Evolutionary conservation across 352 stramenopile species (phyloP).

Genomic region (Thalassiosira hispida): DNA sequence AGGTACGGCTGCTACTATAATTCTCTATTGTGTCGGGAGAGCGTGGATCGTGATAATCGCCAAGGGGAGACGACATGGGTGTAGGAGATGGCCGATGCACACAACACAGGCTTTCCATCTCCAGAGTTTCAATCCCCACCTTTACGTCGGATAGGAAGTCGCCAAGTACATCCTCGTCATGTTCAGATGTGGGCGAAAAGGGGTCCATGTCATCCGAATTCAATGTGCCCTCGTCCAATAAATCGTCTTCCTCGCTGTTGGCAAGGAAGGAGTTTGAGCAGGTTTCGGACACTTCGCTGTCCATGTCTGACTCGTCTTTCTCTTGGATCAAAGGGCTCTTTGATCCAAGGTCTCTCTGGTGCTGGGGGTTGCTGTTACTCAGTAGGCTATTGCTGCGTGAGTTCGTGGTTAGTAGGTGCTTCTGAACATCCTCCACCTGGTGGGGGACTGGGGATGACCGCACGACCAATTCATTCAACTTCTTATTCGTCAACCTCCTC

Average conservation of each 20-base stretch:
- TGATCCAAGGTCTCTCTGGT: too few species aligned
- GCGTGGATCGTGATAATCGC: too few species aligned
- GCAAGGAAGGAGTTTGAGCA: neutral
- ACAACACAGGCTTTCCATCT: conserved; percentile 35
- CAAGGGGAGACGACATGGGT: neutral
- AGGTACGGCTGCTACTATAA: conserved; percentile 2
- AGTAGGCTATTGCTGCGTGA: neutral
- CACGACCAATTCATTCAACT: conserved; percentile 42
- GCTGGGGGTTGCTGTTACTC: too few species aligned
- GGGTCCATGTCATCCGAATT: conserved; percentile 7
- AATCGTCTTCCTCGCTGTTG: neutral
- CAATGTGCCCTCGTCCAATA: neutral
- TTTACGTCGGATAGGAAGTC: conserved; percentile 45
- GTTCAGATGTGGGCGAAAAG: neutral
- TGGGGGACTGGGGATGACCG: conserved; percentile 4
- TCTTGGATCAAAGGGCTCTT: too few species aligned
- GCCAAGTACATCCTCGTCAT: conserved; percentile 13
- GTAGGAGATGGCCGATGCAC: neutral
- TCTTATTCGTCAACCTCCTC: conserved; percentile 41
- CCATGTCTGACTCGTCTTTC: neutral
- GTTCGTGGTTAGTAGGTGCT: neutral
- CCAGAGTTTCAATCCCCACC: conserved; percentile 36
- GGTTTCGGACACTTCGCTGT: neutral
- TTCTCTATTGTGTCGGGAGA: too few species aligned
- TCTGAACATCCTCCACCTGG: neutral